Evolutionary conservation across 306 rosid genomes (phyloP), one percentile per base, ranked within the genome.

Genomic region (Prunus mongolica): DNA sequence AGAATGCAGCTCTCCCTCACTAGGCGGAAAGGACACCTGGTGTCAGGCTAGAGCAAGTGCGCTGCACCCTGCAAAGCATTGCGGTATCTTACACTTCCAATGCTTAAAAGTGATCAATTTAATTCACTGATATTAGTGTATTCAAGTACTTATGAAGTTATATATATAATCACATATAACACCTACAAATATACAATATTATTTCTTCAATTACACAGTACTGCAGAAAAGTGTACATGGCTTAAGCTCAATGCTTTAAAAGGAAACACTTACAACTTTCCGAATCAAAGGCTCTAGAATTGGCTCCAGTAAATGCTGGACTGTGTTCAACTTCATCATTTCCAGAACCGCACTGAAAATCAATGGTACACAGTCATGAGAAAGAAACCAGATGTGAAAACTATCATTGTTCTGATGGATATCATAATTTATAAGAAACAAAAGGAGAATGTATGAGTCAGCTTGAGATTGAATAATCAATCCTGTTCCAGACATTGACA

Each of bases 281-380:
- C 98, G 98, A 80, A 93, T 85, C 89, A 93, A 84, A 41, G 93
- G 96, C 84, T 89, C 93, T 10, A 89, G 79, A 81, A 89, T 78
- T 8, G 97, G 97, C 87, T 93, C 97, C 85, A 93, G 84, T 65
- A 81, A 72, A 76, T 86, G 78, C 78, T 87, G 83, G 30, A 91
- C 82, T 20, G 89, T 80, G 66, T 89, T 90, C 75, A 88, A 76
- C 80, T 72, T 84, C 93, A 82, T 81, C 76, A 85, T 85, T 67
- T 93, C 98, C 4, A 80, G 88, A 78, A 91, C 97, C 80, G 86
- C 98, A 71, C 97, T 93, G 79, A 71, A 84, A 80, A 76, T 46
- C 44, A 67, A 52, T 25, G n/a, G 27, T 41, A 73, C 73, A 16
- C 73, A 16, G 38, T 24, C 79, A 80, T 49, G 61, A 69, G 72